These are phyloP conservation scores for Chrysochromulina parva DNA, from an alignment of 78 protist genomes.

Conservation along the genomic window DNA sequence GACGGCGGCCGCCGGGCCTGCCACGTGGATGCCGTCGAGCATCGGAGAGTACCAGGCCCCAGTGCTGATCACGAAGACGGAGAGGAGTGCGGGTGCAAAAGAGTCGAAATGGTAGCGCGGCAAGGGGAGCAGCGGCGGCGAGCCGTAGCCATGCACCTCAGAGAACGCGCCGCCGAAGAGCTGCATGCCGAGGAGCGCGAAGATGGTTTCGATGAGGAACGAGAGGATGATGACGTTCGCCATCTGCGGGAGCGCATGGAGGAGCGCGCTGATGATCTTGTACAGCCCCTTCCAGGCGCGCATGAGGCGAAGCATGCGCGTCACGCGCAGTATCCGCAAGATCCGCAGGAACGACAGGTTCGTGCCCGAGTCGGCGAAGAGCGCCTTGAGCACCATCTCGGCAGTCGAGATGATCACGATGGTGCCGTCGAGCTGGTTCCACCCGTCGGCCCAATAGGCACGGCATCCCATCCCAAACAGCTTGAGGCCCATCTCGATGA, in stretches of 20 bases:
- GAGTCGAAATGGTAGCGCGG: neutral
- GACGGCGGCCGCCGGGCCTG: neutral
- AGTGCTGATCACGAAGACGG: conserved; percentile 1
- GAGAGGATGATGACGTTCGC: neutral
- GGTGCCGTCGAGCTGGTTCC: conserved; percentile 33
- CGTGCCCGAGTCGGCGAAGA: neutral
- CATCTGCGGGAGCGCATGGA: neutral
- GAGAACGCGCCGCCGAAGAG: conserved; percentile 31
- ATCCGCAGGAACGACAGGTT: neutral
- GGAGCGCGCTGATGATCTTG: neutral
- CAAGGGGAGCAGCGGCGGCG: neutral
- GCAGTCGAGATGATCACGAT: neutral
- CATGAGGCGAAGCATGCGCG: conserved; percentile 22
- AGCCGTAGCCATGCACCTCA: neutral
- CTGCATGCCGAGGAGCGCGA: conserved; percentile 49
- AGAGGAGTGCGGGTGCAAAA: neutral
- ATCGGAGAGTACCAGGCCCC: neutral
- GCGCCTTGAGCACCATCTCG: neutral
- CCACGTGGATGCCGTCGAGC: neutral
- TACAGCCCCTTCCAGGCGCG: neutral
- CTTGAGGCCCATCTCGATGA: too few species aligned
- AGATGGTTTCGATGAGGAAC: neutral
- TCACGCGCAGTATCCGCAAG: conserved; percentile 24
- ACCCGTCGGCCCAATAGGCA: conserved; percentile 12
- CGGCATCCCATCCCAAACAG: neutral